Evolutionary conservation across 768 basidiomycete genomes (phyloP).

Genomic region (Suillus cothurnatus): DNA sequence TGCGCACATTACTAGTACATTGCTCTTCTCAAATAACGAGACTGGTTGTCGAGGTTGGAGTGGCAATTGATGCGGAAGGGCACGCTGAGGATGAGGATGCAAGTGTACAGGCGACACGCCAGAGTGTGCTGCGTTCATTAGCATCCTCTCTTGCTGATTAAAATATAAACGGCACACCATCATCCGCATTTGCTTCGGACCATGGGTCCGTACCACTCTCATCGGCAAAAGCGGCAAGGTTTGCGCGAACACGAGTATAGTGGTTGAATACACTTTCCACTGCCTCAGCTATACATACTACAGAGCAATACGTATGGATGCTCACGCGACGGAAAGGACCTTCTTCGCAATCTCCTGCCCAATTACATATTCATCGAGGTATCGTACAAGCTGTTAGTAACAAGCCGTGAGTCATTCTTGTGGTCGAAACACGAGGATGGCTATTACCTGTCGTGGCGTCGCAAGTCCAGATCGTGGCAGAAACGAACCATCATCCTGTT

Average conservation of each 20-base stretch:
- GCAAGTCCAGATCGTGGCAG: constrained; percentile 51
- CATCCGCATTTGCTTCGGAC: constrained; percentile 25
- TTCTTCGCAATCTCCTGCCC: constrained; percentile 95
- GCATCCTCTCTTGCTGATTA: constrained; percentile 1
- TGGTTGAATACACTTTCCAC: constrained; percentile 85
- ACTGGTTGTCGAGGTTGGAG: constrained; percentile 44
- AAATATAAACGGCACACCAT: constrained; percentile 28
- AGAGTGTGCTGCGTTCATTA: constrained; percentile 30
- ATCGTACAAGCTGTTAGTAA: constrained; percentile 67
- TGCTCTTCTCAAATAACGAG: constrained; percentile 90
- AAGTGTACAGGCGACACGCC: constrained; percentile 60
- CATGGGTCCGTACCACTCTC: constrained; percentile 32
- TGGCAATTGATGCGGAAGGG: constrained; percentile 35
- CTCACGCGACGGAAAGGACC: constrained; percentile 91
- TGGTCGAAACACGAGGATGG: background rate
- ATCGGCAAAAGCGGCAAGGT: constrained; percentile 54
- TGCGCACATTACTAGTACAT: constrained; percentile 86
- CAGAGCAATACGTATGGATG: constrained; percentile 20
- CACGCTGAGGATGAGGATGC: constrained; percentile 56
- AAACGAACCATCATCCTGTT: constrained; percentile 33
- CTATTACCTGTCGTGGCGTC: constrained; percentile 55
- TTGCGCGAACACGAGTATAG: constrained; percentile 84
- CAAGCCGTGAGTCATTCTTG: constrained; percentile 13
- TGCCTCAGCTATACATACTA: constrained; percentile 9
- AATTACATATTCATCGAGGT: constrained; percentile 86